phyloP scores from a whole-genome alignment of 352 stramenopile genomes.

The Pythium graminicola region DNA sequence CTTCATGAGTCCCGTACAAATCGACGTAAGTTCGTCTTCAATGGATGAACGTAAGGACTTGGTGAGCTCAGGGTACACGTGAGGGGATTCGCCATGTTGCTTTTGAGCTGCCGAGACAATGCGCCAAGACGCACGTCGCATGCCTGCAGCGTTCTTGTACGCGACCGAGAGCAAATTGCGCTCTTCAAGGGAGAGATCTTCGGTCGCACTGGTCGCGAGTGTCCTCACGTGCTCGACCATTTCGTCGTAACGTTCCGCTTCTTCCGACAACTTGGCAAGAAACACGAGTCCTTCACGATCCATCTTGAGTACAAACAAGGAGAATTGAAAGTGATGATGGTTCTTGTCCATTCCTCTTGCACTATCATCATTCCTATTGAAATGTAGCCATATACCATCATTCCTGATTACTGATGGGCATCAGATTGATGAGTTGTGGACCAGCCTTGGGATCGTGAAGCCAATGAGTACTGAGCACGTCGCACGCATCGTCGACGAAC shows the following conservation, averaged over 20 bases:
- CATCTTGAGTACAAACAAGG: conserved; percentile 7
- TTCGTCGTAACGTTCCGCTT: conserved; percentile 29
- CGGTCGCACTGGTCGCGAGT: conserved; percentile 11
- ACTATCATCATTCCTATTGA: conserved; percentile 14
- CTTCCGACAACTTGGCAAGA: conserved; percentile 29
- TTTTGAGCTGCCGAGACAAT: conserved; percentile 22
- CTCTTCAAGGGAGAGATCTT: conserved; percentile 27
- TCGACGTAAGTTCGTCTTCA: conserved; percentile 23
- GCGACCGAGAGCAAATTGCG: conserved; percentile 30
- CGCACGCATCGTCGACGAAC: not conserved
- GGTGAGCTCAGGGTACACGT: conserved; percentile 5
- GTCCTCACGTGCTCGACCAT: conserved; percentile 22
- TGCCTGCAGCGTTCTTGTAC: conserved; percentile 33
- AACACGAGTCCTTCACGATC: conserved; percentile 28
- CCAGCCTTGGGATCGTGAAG: not conserved
- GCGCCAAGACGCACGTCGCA: conserved; percentile 27
- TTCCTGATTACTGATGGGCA: not conserved
- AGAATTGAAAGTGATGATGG: not conserved
- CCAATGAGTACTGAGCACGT: not conserved
- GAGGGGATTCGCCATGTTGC: conserved; percentile 19
- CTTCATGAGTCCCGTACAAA: conserved; percentile 78
- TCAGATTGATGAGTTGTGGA: not conserved
- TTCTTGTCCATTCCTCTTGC: not conserved
- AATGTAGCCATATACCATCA: conserved; percentile 18
- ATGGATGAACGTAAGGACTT: conserved; percentile 18